phyloP scores from a whole-genome alignment of 129 eudicot species.

The Centaurea solstitialis region DNA sequence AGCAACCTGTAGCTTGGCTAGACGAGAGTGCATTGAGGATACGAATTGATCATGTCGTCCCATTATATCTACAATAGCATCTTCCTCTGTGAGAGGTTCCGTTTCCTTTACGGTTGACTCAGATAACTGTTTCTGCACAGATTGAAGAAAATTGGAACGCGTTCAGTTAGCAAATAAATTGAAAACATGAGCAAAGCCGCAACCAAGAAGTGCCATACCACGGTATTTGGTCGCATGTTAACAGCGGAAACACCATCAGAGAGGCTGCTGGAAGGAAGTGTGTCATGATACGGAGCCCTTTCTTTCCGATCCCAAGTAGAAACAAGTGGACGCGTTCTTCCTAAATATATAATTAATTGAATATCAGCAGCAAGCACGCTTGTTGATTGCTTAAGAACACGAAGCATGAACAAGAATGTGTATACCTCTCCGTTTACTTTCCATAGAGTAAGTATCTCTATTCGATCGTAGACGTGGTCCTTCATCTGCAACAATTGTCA shows the following conservation, averaged over 20 bases:
- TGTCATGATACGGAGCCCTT: slow-evolving; percentile 47
- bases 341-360: slow-evolving; percentile 32
- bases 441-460: slow-evolving; percentile 49
- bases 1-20: slow-evolving; percentile 79
- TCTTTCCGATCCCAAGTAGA: slow-evolving; percentile 77
- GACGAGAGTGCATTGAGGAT: slow-evolving; percentile 79
- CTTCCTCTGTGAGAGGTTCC: slow-evolving; percentile 59
- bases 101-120: slow-evolving; percentile 45
- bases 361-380: slow-evolving; percentile 16
- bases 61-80: slow-evolving; percentile 63
- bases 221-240: slow-evolving; percentile 33
- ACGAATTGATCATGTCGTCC: slow-evolving; percentile 73
- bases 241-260: slow-evolving; percentile 45
- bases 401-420: not conserved
- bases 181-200: slow-evolving; percentile 1
- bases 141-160: not conserved
- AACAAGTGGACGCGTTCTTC: slow-evolving; percentile 63
- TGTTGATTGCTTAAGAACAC: slow-evolving; percentile 13
- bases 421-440: slow-evolving; percentile 66
- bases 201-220: slow-evolving; percentile 38
- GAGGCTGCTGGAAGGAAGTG: slow-evolving; percentile 53
- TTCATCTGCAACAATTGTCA: slow-evolving; percentile 56
- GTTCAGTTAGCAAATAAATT: not conserved
- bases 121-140: slow-evolving; percentile 45
- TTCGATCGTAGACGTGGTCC: slow-evolving; percentile 42